phyloP scores from a whole-genome alignment of 1,284 basidiomycete species.

The Malassezia furfur region DNA sequence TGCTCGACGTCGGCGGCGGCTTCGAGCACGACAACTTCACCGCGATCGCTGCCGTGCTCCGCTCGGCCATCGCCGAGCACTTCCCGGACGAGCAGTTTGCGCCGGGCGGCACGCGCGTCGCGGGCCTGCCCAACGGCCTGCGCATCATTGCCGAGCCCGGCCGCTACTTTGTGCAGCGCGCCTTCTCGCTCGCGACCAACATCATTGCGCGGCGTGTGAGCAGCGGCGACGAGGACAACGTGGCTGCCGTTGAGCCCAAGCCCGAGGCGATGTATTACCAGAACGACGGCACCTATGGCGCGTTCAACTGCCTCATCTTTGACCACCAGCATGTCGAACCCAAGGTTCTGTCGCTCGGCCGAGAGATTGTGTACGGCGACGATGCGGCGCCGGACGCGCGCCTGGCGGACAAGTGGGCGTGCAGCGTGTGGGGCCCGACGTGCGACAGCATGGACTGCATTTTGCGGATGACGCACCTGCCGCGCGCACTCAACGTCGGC shows the following conservation, averaged over 20 bases:
- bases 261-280: constrained; percentile 48
- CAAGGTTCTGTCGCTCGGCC: constrained; percentile 59
- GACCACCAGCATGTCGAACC: constrained; percentile 81
- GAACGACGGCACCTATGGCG: constrained; percentile 61
- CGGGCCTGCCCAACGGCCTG: constrained; percentile 55
- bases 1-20: constrained; percentile 90
- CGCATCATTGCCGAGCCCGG: constrained; percentile 94
- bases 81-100: constrained; percentile 62
- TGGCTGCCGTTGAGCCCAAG: constrained; percentile 7
- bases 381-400: constrained; percentile 22
- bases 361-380: constrained; percentile 46
- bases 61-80: constrained; percentile 63
- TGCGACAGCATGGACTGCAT: constrained; percentile 77
- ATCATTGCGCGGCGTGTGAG: constrained; percentile 67
- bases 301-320: constrained; percentile 94
- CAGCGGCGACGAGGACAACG: constrained; percentile 21
- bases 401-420: constrained; percentile 47
- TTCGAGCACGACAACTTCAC: constrained; percentile 87
- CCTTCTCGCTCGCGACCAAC: constrained; percentile 85
- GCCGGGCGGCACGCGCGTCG: constrained; percentile 34
- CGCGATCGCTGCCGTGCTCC: constrained; percentile 65
- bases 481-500: constrained; percentile 51
- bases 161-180: constrained; percentile 81
- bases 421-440: constrained; percentile 58
- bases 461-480: constrained; percentile 31